phyloP scores from a whole-genome alignment of 2,329 filamentous ascomycete species.

The Botrytis aclada region DNA sequence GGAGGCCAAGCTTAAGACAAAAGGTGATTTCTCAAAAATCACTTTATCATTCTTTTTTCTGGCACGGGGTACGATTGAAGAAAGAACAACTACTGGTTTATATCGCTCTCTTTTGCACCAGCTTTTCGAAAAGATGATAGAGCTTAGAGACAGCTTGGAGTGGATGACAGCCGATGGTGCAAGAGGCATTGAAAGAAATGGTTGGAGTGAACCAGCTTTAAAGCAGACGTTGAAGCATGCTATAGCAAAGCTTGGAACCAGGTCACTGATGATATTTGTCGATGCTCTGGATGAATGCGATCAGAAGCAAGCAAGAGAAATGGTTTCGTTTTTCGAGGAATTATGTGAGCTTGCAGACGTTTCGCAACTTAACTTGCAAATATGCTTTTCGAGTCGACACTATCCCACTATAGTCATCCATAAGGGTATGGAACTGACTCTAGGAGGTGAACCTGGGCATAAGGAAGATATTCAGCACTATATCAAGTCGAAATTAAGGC shows the following conservation, averaged over 20 bases:
- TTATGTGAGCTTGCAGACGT: slow-evolving; percentile 23
- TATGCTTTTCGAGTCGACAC: slow-evolving; percentile 36
- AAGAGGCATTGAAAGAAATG: slow-evolving; percentile 26
- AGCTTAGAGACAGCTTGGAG: slow-evolving; percentile 36
- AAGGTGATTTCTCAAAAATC: slow-evolving; percentile 25
- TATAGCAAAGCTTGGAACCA: slow-evolving; percentile 32
- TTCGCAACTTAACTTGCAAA: slow-evolving; percentile 22
- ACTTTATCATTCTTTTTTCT: slow-evolving; percentile 40
- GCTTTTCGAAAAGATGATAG: slow-evolving; percentile 40
- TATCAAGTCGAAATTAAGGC: slow-evolving; percentile 29
- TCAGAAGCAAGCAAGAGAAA: slow-evolving; percentile 16
- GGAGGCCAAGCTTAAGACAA: slow-evolving; percentile 27
- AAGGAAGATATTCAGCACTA: slow-evolving; percentile 34
- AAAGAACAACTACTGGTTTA: slow-evolving; percentile 48
- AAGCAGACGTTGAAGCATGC: slow-evolving; percentile 31
- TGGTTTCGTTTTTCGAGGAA: slow-evolving; percentile 29
- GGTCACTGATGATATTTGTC: slow-evolving; percentile 36
- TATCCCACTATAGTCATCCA: slow-evolving; percentile 33
- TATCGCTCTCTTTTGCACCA: slow-evolving; percentile 51
- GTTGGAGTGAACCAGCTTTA: slow-evolving; percentile 34
- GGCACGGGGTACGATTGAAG: slow-evolving; percentile 38
- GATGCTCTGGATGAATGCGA: slow-evolving; percentile 34
- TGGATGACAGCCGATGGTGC: slow-evolving; percentile 32
- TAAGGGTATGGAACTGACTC: slow-evolving; percentile 28
- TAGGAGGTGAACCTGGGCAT: slow-evolving; percentile 34